These are phyloP conservation scores for Triangularia setosa DNA, from an alignment of 2,329 filamentous ascomycete genomes.

Conservation along the genomic window DNA sequence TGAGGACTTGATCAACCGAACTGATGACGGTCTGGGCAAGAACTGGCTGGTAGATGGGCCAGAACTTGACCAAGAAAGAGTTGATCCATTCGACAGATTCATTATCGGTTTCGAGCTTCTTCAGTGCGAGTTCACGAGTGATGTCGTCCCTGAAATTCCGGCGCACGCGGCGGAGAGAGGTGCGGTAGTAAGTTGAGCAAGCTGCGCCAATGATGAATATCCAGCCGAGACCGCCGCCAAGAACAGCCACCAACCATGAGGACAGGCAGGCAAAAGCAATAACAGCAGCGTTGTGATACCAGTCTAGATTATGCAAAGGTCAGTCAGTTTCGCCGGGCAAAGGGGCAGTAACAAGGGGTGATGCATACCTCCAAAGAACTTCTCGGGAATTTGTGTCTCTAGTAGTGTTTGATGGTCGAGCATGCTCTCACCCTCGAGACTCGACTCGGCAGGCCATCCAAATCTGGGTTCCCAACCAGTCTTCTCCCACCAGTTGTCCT, in stretches of 20 bases:
- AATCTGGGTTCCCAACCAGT: slow-evolving; percentile 90
- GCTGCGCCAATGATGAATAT: slow-evolving; percentile 87
- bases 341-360: neutral
- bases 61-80: slow-evolving; percentile 97
- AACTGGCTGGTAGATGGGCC: slow-evolving; percentile 96
- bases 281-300: slow-evolving; percentile 96
- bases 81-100: slow-evolving; percentile 99
- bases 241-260: slow-evolving; percentile 83
- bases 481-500: slow-evolving; percentile 49
- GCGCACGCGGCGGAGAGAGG: slow-evolving; percentile 86
- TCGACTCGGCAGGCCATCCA: slow-evolving; percentile 60
- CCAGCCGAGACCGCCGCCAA: slow-evolving; percentile 92
- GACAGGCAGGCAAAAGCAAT: slow-evolving; percentile 88
- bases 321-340: neutral
- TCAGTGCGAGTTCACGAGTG: slow-evolving; percentile 81
- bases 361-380: slow-evolving; percentile 77
- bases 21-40: slow-evolving; percentile 88
- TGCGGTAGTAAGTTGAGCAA: slow-evolving; percentile 94
- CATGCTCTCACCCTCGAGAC: slow-evolving; percentile 60
- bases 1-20: slow-evolving; percentile 93
- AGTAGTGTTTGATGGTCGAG: slow-evolving; percentile 86
- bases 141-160: slow-evolving; percentile 96
- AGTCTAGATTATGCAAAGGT: slow-evolving; percentile 56
- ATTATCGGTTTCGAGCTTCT: slow-evolving; percentile 80
- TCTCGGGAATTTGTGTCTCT: slow-evolving; percentile 79